These are phyloP conservation scores for Cicer pinnatifidum DNA, from an alignment of 306 rosid genomes.

Conservation along the genomic window DNA sequence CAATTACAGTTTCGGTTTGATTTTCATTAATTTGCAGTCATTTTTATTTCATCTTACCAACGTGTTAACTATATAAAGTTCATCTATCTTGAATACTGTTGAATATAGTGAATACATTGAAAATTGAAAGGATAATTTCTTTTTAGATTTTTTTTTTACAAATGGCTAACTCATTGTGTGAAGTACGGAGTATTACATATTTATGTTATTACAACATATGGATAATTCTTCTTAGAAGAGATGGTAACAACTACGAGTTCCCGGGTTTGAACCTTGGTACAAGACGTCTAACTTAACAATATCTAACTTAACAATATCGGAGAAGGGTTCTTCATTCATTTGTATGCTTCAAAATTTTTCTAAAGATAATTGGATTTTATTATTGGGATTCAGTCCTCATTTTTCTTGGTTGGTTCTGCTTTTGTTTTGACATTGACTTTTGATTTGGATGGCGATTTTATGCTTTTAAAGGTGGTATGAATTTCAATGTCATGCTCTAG, in stretches of 20 bases:
- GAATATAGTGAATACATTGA: neutral
- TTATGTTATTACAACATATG: neutral
- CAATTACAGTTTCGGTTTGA: neutral
- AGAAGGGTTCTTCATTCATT: neutral
- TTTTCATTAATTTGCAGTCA: neutral
- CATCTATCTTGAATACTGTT: neutral
- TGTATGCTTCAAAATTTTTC: neutral
- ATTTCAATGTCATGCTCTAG: neutral
- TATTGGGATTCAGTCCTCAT: neutral
- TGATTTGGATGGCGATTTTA: neutral
- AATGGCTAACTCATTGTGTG: too few relatives aligned
- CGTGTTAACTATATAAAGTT: neutral
- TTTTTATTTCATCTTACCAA: neutral
- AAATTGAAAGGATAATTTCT: too few relatives aligned
- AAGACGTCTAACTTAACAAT: too few relatives aligned
- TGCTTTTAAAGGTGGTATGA: constrained; percentile 17
- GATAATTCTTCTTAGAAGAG: neutral
- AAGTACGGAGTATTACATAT: too few relatives aligned
- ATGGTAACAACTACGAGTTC: too few relatives aligned
- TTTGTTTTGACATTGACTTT: neutral
- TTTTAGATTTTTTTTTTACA: too few relatives aligned
- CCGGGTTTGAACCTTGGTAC: too few relatives aligned
- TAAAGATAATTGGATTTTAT: neutral
- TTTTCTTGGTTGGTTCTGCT: constrained; percentile 1
- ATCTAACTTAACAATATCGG: too few relatives aligned